Conservation (phyloP, 129 eudicot species). For the Cynara cardunculus region DNA sequence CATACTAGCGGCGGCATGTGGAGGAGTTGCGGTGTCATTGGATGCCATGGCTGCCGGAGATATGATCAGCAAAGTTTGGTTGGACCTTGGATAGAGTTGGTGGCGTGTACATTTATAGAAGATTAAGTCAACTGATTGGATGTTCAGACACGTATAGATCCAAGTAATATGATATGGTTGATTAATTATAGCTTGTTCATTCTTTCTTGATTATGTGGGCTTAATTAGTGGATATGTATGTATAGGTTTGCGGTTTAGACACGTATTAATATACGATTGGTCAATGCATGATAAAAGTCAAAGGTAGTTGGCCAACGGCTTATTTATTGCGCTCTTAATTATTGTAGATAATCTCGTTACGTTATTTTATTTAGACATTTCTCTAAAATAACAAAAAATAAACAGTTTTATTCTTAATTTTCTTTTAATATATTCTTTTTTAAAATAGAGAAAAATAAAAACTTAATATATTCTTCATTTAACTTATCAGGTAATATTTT, state of each 20-base stretch:
- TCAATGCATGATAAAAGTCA: conserved; percentile 2
- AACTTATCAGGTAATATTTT: too few species aligned
- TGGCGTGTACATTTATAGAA: not conserved
- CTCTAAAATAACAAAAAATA: too few species aligned
- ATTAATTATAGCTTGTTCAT: conserved; percentile 7
- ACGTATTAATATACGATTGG: not conserved
- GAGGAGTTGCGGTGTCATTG: conserved; percentile 22
- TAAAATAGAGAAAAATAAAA: too few species aligned
- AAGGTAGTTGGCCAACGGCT: conserved; percentile 11
- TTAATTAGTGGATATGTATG: conserved; percentile 12
- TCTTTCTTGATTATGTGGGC: conserved; percentile 14
- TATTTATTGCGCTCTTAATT: not conserved
- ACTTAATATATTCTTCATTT: too few species aligned
- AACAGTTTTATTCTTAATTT: too few species aligned
- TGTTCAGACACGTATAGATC: conserved; percentile 10
- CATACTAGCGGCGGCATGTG: conserved; percentile 28
- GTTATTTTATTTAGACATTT: too few species aligned
- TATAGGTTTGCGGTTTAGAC: not conserved
- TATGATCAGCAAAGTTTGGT: not conserved
- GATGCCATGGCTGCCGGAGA: conserved; percentile 28
- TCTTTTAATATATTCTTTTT: too few species aligned
- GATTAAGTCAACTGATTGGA: conserved; percentile 3
- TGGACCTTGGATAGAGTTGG: not conserved
- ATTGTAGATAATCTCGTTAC: not conserved
- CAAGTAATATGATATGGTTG: not conserved